phyloP scores from a whole-genome alignment of 208 protist genomes.

The Leishmania braziliensis region DNA sequence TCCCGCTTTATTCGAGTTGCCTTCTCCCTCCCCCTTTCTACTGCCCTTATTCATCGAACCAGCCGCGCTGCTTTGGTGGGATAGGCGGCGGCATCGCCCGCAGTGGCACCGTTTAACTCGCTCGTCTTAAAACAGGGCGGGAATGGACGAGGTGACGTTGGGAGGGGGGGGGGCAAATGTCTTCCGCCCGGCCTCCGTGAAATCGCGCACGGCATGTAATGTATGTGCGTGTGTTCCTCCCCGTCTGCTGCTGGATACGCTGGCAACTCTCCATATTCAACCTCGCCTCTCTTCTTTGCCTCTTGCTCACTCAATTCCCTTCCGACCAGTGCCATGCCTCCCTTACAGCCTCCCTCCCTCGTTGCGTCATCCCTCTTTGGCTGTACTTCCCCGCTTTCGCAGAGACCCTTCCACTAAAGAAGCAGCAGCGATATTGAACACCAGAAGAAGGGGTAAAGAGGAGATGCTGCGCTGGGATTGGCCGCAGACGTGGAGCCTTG shows the following conservation, averaged over 20 bases:
- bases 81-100: too few relatives aligned
- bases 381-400: too few relatives aligned
- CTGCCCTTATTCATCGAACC: neutral
- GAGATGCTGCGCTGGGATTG: slow-evolving; percentile 87
- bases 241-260: neutral
- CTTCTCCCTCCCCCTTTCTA: neutral
- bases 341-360: neutral
- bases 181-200: neutral
- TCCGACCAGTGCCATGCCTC: neutral
- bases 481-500: slow-evolving; percentile 70
- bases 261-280: neutral
- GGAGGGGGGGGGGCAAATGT: neutral
- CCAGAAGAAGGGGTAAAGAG: neutral
- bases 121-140: neutral
- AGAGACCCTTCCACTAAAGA: neutral
- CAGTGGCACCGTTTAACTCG: too few relatives aligned
- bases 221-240: neutral
- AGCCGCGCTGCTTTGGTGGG: neutral
- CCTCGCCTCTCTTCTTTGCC: neutral
- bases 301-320: neutral
- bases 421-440: neutral
- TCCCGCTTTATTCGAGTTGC: neutral
- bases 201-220: neutral
- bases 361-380: neutral
- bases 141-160: neutral